Evolutionary conservation across 306 rosid genomes (phyloP).

Genomic region (Vigna trinervia): DNA sequence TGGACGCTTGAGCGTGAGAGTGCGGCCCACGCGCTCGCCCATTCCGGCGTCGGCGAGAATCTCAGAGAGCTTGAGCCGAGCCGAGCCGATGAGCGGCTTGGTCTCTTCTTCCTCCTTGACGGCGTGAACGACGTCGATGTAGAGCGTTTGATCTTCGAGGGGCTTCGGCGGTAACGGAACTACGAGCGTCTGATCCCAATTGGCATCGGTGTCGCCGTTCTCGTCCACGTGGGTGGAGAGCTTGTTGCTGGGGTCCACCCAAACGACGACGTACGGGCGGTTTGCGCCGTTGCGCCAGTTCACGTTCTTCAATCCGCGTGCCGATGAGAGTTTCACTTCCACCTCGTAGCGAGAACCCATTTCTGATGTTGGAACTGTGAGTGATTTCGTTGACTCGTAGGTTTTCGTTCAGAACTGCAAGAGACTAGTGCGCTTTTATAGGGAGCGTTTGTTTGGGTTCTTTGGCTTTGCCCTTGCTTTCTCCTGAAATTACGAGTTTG

Average conservation of each 20-base stretch:
- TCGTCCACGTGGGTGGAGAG: constrained; percentile 61
- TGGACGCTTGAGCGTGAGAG: constrained; percentile 69
- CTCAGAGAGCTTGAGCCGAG: constrained; percentile 61
- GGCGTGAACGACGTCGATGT: constrained; percentile 77
- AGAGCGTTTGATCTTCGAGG: constrained; percentile 60
- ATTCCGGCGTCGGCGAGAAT: constrained; percentile 60
- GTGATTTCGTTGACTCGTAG: neutral
- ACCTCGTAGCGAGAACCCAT: constrained; percentile 76
- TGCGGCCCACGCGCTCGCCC: constrained; percentile 49
- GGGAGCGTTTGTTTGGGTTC: neutral
- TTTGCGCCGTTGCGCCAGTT: constrained; percentile 82
- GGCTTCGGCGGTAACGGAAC: constrained; percentile 58
- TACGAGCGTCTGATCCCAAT: constrained; percentile 69
- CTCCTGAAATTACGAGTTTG: neutral
- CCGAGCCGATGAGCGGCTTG: constrained; percentile 83
- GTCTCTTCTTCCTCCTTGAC: constrained; percentile 67
- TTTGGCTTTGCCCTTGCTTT: neutral
- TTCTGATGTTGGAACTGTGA: neutral
- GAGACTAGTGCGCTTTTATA: neutral
- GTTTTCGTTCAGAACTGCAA: neutral
- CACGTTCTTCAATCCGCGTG: constrained; percentile 73
- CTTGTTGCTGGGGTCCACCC: constrained; percentile 72
- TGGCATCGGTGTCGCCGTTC: constrained; percentile 66
- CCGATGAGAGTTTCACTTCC: constrained; percentile 63
- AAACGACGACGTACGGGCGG: constrained; percentile 82